A percentile compares a stretch with the other conserved stretches of the same genome.
phyloP scores from a whole-genome alignment of 2,329 filamentous ascomycete genomes.

The Paradendryphiella salina region DNA sequence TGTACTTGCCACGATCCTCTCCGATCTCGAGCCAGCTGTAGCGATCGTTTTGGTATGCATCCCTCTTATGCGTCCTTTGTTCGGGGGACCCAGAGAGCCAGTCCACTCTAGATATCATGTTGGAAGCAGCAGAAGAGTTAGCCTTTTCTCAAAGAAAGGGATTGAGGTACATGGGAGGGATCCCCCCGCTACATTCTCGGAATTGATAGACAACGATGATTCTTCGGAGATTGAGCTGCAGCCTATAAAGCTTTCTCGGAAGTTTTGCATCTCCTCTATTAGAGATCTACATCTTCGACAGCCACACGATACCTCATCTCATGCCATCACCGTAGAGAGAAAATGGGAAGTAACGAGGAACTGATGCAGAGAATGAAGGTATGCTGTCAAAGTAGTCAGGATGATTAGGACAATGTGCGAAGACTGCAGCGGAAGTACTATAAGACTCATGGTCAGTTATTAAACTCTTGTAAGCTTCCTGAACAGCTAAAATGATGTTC shows the following conservation, averaged over 20 bases:
- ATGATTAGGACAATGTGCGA: too few species aligned
- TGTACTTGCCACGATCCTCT: conserved; percentile 26
- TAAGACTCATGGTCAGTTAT: too few species aligned
- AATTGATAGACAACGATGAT: conserved; percentile 1
- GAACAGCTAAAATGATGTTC: too few species aligned
- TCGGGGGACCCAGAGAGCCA: background rate
- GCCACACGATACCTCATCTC: background rate
- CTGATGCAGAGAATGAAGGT: too few species aligned
- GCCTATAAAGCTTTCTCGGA: background rate
- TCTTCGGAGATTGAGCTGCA: conserved; percentile 8
- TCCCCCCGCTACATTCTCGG: conserved; percentile 2
- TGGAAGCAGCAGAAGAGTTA: background rate
- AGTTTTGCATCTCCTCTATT: background rate
- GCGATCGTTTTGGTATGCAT: conserved; percentile 29
- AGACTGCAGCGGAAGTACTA: too few species aligned
- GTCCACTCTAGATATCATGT: background rate
- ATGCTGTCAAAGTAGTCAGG: too few species aligned
- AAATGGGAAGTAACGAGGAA: background rate
- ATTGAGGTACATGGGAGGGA: background rate
- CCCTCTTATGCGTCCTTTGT: conserved; percentile 23
- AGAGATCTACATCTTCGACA: background rate
- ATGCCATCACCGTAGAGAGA: background rate
- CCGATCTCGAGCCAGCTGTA: conserved; percentile 25
- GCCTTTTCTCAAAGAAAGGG: conserved; percentile 8
- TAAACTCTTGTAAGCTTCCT: too few species aligned